Percentiles rank a stretch among this genome's conserved stretches.
These are phyloP conservation scores for Fraxinus pennsylvanica DNA, from an alignment of 257 asterid species.

Conservation along the genomic window DNA sequence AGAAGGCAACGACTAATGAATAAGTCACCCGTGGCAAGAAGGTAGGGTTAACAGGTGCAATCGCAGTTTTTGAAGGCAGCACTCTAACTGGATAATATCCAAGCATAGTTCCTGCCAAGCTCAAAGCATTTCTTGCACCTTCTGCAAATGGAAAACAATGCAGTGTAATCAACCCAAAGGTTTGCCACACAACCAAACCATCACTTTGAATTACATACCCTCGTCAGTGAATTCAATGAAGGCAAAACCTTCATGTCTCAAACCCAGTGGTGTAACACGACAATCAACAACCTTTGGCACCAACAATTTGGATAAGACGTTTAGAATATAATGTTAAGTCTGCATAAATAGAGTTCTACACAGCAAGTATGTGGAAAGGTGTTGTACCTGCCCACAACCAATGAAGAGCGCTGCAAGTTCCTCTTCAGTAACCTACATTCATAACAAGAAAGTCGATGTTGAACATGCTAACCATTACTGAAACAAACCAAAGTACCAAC, in stretches of 20 bases:
- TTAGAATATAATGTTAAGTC: conserved; percentile 6
- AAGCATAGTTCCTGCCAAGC: conserved; percentile 73
- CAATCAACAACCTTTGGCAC: conserved; percentile 70
- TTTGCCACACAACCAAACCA: conserved; percentile 14
- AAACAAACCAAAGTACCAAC: neutral
- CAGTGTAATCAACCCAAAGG: conserved; percentile 13
- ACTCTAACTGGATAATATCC: conserved; percentile 75
- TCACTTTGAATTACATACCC: conserved; percentile 38
- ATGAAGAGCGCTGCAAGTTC: conserved; percentile 72
- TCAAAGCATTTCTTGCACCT: conserved; percentile 74
- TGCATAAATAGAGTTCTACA: conserved; percentile 1
- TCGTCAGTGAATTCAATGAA: conserved; percentile 75
- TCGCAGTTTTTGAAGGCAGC: conserved; percentile 81
- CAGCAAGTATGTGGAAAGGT: conserved; percentile 10
- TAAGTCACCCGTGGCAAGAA: conserved; percentile 65
- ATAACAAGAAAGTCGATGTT: conserved; percentile 19
- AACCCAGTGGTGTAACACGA: no score
- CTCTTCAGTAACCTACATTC: conserved; percentile 66
- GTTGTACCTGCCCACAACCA: conserved; percentile 61
- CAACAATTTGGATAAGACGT: neutral
- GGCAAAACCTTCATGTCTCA: no score
- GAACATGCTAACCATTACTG: neutral
- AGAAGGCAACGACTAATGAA: neutral
- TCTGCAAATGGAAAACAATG: conserved; percentile 43
- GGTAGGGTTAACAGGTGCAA: conserved; percentile 76